Conservation (phyloP, 2,329 filamentous ascomycete species). For the Ceratocystis harringtonii region DNA sequence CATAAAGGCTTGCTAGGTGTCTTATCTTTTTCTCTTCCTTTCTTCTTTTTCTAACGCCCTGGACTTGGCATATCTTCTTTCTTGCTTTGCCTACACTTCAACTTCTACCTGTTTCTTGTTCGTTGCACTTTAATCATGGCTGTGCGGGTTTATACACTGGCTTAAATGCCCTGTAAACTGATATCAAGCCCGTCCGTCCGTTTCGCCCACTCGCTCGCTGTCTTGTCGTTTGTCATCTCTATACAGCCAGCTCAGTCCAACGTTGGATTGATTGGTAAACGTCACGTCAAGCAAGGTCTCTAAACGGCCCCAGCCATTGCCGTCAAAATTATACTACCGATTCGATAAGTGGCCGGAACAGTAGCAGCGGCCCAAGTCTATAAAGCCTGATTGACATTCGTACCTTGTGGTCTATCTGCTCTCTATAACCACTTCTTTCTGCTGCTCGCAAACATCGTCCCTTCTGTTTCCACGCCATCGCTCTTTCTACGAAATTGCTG, state of each 20-base stretch:
- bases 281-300: too few species aligned
- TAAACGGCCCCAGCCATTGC: too few species aligned
- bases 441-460: background rate
- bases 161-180: conserved; percentile 2
- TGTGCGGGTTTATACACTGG: background rate
- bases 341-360: too few species aligned
- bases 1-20: too few species aligned
- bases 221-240: background rate
- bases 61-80: conserved; percentile 6
- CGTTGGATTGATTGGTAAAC: background rate
- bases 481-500: background rate
- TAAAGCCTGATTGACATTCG: background rate
- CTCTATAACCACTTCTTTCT: background rate
- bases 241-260: background rate
- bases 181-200: background rate
- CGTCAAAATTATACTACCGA: too few species aligned
- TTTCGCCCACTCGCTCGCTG: background rate
- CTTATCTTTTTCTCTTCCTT: background rate
- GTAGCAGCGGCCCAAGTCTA: too few species aligned
- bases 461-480: background rate
- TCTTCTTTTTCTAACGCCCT: conserved; percentile 3
- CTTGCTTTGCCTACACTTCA: background rate
- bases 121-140: conserved; percentile 2
- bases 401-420: background rate
- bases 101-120: background rate